Evolutionary conservation across 2,329 filamentous ascomycete genomes (phyloP), one percentile per base, ranked within the genome.

Genomic region (Scleromitrula shiraiana): DNA sequence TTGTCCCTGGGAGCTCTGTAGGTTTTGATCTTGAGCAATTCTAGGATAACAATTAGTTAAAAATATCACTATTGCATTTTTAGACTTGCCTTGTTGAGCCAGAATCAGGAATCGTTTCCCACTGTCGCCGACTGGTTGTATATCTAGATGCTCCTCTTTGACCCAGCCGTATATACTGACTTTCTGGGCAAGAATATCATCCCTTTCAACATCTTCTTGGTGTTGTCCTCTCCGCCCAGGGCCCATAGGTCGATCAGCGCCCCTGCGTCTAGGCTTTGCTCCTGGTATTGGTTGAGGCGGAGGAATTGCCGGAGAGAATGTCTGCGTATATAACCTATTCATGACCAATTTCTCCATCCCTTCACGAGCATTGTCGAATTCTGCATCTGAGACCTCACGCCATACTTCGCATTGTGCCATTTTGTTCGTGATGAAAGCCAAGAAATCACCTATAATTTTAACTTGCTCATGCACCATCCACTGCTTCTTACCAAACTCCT

Each of bases 381-480:
- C 93, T 30, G 88, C 88, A 65, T 98, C 93, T 0, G 90, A 95
- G 0, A 97, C 88, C 27, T 93, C 88, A 49, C 87, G 81, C 93
- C 93, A 98, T 3, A 98, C 88, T 53, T 98, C 93, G 62, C 93
- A 98, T 55, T 88, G 78, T 12, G 85, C 88, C 94, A 98, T 98
- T 71, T 97, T 97, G 69, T 95, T 95, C 46, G 87, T 86, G 55
- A 98, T 98, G 62, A 98, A 98, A 37, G 89, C 82, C 40, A 98
- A 72, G 58, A 98, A 98, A 65, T 98, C 94, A 56, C 88, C 82
- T 52, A 98, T 95, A 53, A 98, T 97, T 69, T 98, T 98, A 64
- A 97, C 93, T 66, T 98, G 93, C 68, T 98, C 93, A 64, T 98
- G 93, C 6, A 96, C 93, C 87, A 95, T 95, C 93, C 93, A 98